Conservation (phyloP, 2,329 filamentous ascomycete species). For the Colletotrichum lentis region DNA sequence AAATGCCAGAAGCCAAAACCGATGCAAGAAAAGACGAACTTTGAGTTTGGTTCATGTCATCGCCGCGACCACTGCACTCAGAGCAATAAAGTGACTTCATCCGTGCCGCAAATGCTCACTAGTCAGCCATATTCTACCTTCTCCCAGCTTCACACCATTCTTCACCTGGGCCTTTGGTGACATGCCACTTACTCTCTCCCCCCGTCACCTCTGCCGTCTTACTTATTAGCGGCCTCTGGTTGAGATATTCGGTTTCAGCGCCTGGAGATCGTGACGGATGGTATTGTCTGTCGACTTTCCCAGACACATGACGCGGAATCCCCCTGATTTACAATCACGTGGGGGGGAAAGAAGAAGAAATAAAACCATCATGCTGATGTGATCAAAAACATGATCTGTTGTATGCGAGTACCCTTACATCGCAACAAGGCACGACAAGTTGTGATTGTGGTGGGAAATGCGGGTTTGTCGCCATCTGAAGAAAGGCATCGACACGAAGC, state of each 20-base stretch:
- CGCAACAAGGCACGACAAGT: neutral
- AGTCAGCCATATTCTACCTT: constrained; percentile 22
- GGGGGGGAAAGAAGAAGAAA: neutral
- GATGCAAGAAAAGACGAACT: constrained; percentile 37
- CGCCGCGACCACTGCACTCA: constrained; percentile 32
- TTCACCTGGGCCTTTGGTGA: neutral
- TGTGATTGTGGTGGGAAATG: neutral
- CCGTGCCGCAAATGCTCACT: constrained; percentile 31
- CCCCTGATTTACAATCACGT: neutral
- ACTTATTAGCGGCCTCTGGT: constrained; percentile 17
- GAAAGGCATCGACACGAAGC: constrained; percentile 16
- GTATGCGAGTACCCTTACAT: neutral
- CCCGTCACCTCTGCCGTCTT: neutral
- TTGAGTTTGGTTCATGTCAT: constrained; percentile 38
- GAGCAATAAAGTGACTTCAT: constrained; percentile 33
- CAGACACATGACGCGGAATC: neutral
- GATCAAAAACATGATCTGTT: too few species aligned
- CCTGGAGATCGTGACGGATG: constrained; percentile 25
- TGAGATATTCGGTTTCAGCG: constrained; percentile 35
- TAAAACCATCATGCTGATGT: too few species aligned
- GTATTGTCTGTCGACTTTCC: constrained; percentile 12
- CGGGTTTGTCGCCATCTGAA: neutral
- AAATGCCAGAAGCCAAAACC: constrained; percentile 37
- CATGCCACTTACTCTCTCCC: neutral
- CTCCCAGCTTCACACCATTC: constrained; percentile 19